These are phyloP conservation scores for Nannochloris sp. DNA, from an alignment of 139 green algal species.

Conservation along the genomic window DNA sequence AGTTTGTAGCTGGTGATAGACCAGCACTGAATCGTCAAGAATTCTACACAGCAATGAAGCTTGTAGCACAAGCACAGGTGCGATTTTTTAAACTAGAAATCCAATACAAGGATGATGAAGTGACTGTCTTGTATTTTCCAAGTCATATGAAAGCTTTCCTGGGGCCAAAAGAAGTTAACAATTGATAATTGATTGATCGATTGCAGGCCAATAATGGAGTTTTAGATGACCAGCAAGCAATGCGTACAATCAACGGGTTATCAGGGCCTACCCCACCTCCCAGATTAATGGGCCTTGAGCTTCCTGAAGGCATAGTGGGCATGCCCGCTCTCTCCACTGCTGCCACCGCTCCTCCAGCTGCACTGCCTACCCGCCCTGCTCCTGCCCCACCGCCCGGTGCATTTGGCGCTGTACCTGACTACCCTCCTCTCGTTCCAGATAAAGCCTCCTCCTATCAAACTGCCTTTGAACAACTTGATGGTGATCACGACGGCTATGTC, in stretches of 20 bases:
- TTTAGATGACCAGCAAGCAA: conserved; percentile 19
- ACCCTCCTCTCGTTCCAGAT: conserved; percentile 35
- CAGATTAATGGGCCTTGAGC: conserved; percentile 13
- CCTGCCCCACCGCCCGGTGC: background rate
- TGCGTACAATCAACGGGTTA: conserved; percentile 27
- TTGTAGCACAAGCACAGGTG: conserved; percentile 74
- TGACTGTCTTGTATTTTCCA: background rate
- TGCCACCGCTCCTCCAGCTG: background rate
- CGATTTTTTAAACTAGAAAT: too few species aligned
- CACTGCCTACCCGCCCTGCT: background rate
- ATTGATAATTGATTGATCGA: too few species aligned
- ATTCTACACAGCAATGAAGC: conserved; percentile 70
- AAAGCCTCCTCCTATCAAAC: conserved; percentile 52
- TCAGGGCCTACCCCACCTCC: conserved; percentile 14
- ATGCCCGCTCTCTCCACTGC: background rate
- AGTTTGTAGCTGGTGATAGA: conserved; percentile 59
- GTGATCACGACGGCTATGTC: conserved; percentile 52
- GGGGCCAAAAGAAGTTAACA: too few species aligned
- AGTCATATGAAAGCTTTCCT: too few species aligned
- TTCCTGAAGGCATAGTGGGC: background rate
- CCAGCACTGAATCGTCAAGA: conserved; percentile 61
- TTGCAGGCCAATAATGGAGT: conserved; percentile 28
- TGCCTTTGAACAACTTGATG: conserved; percentile 64
- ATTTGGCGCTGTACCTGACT: too few species aligned
- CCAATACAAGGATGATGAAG: too few species aligned